A percentile compares a stretch with the other conserved stretches of the same genome.
Conservation (phyloP, 106 monocot species). For the Acorus calamus region DNA sequence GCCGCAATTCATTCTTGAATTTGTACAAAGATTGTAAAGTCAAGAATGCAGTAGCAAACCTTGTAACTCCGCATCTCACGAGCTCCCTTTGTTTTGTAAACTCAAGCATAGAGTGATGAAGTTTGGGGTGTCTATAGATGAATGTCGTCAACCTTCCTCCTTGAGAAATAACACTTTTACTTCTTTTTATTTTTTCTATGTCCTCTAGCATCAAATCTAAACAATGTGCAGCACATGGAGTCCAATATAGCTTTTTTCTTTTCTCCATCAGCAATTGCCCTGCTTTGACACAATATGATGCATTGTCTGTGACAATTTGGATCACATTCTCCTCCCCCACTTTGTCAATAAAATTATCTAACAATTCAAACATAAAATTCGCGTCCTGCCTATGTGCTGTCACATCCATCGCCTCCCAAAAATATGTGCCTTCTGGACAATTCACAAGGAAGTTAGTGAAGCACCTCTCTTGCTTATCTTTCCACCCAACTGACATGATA, state of each 20-base stretch:
- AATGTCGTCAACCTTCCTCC: not conserved
- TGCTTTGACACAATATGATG: not conserved
- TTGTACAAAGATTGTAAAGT: not conserved
- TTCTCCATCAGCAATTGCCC: not conserved
- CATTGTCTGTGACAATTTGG: not conserved
- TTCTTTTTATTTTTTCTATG: not conserved
- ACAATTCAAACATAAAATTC: not conserved
- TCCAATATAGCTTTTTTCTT: not conserved
- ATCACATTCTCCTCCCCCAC: not conserved
- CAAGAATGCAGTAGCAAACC: not conserved
- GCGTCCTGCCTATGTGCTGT: not conserved
- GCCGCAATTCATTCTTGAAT: not conserved
- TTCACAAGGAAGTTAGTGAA: not conserved
- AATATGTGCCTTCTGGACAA: not conserved
- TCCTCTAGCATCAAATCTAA: conserved; percentile 1
- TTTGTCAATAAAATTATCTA: not conserved
- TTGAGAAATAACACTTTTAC: not conserved
- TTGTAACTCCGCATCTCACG: not conserved
- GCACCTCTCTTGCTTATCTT: not conserved
- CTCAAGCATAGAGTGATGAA: not conserved
- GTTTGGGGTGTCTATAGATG: not conserved
- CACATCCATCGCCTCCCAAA: not conserved
- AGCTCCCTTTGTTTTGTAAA: conserved; percentile 4
- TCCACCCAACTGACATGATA: not conserved
- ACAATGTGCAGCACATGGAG: conserved; percentile 2